Evolutionary conservation across 768 basidiomycete species (phyloP).

Genomic region (Rhodocollybia butyracea): DNA sequence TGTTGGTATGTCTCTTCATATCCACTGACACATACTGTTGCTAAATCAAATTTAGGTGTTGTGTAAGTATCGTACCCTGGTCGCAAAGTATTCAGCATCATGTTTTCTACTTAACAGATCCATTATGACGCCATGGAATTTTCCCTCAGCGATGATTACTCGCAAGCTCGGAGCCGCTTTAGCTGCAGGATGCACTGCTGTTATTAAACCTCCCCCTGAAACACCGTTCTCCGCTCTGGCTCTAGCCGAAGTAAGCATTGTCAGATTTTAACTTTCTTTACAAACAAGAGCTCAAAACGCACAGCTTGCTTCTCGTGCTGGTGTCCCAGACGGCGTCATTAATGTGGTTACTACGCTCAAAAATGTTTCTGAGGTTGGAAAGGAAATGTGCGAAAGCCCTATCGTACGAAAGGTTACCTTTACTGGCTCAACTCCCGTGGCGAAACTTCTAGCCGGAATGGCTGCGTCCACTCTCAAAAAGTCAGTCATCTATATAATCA

Average conservation of each 20-base stretch:
- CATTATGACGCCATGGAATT: constrained; percentile 88
- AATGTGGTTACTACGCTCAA: constrained; percentile 90
- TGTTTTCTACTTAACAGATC: constrained; percentile 40
- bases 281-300: background rate
- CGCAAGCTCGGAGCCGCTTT: constrained; percentile 88
- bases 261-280: background rate
- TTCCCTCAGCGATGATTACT: constrained; percentile 92
- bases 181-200: constrained; percentile 94
- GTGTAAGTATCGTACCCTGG: constrained; percentile 28
- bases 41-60: constrained; percentile 24
- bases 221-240: constrained; percentile 93
- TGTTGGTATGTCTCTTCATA: constrained; percentile 47
- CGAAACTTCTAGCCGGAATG: constrained; percentile 70
- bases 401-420: constrained; percentile 86
- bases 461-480: constrained; percentile 81
- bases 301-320: constrained; percentile 83
- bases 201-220: constrained; percentile 94
- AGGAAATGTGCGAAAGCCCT: constrained; percentile 91
- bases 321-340: constrained; percentile 91
- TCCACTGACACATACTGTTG: background rate
- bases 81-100: background rate
- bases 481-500: constrained; percentile 34
- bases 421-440: constrained; percentile 84
- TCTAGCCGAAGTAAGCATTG: constrained; percentile 66
- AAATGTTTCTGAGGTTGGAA: constrained; percentile 83